Conservation (phyloP, 2,329 filamentous ascomycete genomes). For the Lasiodiplodia sp. region DNA sequence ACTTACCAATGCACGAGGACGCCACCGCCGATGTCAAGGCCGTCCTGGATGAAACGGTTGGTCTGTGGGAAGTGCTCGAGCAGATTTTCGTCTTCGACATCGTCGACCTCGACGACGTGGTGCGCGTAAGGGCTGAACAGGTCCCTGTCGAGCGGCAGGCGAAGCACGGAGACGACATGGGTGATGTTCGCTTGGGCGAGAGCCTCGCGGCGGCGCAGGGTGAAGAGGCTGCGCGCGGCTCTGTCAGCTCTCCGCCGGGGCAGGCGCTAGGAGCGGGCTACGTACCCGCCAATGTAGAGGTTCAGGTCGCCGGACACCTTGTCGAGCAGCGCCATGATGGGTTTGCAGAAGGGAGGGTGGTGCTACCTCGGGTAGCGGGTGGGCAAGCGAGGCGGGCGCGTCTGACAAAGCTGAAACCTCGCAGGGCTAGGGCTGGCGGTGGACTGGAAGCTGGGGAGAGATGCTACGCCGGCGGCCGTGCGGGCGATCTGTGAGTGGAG, state of each 20-base stretch:
- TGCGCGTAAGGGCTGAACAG: constrained; percentile 72
- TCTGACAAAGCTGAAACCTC: constrained; percentile 30
- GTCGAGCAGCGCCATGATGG: constrained; percentile 66
- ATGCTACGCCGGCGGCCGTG: constrained; percentile 18
- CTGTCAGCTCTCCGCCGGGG: constrained; percentile 40
- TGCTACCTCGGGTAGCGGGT: constrained; percentile 20
- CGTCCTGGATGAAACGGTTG: constrained; percentile 83
- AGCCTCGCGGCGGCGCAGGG: constrained; percentile 73
- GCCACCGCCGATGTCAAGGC: constrained; percentile 66
- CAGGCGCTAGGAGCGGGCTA: constrained; percentile 27
- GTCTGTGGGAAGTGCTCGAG: constrained; percentile 79
- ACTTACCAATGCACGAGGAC: constrained; percentile 77
- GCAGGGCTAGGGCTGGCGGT: constrained; percentile 23
- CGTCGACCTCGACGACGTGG: constrained; percentile 83
- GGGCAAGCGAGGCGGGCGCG: constrained; percentile 24
- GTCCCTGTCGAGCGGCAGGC: constrained; percentile 63
- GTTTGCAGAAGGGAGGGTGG: constrained; percentile 22
- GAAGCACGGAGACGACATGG: constrained; percentile 85
- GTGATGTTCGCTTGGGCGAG: constrained; percentile 80
- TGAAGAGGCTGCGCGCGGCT: constrained; percentile 70
- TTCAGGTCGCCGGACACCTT: constrained; percentile 73
- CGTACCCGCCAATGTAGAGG: constrained; percentile 81
- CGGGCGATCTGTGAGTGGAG: constrained; percentile 18
- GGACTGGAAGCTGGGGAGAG: constrained; percentile 25
- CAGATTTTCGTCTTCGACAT: constrained; percentile 88